These are phyloP conservation scores for Gnomoniopsis sp. DNA, from an alignment of 2,329 filamentous ascomycete species.

Conservation along the genomic window DNA sequence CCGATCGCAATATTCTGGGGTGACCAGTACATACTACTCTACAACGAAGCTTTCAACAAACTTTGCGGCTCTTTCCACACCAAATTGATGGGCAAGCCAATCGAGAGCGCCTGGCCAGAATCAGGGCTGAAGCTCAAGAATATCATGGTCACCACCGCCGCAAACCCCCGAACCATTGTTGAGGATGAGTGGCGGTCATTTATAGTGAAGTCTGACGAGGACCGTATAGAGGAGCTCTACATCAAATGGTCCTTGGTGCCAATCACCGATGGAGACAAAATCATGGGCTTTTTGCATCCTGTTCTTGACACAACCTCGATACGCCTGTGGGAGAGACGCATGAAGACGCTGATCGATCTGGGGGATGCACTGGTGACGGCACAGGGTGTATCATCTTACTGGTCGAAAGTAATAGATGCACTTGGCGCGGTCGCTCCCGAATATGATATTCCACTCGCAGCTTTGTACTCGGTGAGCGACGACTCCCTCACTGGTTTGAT, in stretches of 20 bases:
- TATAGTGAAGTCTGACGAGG: conserved; percentile 37
- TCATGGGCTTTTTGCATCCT: conserved; percentile 45
- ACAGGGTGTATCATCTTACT: conserved; percentile 44
- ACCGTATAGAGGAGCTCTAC: conserved; percentile 41
- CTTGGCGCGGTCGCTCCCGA: conserved; percentile 39
- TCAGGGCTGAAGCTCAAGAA: conserved; percentile 33
- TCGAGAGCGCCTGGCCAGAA: conserved; percentile 60
- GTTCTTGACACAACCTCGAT: conserved; percentile 44
- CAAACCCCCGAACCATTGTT: conserved; percentile 30
- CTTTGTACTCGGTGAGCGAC: conserved; percentile 47
- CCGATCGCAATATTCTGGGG: conserved; percentile 58
- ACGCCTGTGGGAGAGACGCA: conserved; percentile 45
- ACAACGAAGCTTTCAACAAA: conserved; percentile 64
- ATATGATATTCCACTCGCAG: conserved; percentile 49
- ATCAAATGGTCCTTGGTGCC: conserved; percentile 46
- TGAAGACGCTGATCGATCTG: conserved; percentile 47
- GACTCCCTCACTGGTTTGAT: conserved; percentile 25
- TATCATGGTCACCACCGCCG: conserved; percentile 33
- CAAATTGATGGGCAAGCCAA: conserved; percentile 54
- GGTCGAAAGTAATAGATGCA: conserved; percentile 41
- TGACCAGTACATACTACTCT: conserved; percentile 54
- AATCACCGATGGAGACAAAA: conserved; percentile 38
- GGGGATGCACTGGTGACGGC: conserved; percentile 41
- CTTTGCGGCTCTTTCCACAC: conserved; percentile 65
- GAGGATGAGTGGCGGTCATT: conserved; percentile 46